A percentile compares a stretch with the other conserved stretches of the same genome.
Evolutionary conservation across 352 stramenopile genomes (phyloP).

Genomic region (Globisporangium radiosum): DNA sequence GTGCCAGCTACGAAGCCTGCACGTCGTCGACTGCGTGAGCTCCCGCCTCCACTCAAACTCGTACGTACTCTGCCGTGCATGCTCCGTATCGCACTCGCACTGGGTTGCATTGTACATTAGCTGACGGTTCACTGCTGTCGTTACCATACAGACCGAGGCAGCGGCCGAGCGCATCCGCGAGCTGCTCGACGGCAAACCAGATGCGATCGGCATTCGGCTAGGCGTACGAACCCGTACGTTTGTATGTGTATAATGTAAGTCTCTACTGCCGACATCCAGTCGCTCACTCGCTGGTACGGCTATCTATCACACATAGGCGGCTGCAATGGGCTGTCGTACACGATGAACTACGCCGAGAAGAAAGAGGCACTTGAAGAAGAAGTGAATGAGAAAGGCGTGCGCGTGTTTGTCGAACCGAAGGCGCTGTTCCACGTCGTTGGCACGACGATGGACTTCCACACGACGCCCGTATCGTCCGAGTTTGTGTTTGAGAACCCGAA

Average conservation of each 20-base stretch:
- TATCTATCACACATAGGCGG: constrained; percentile 51
- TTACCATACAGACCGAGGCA: constrained; percentile 65
- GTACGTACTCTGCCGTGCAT: constrained; percentile 19
- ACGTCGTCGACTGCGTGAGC: constrained; percentile 53
- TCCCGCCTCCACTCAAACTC: constrained; percentile 70
- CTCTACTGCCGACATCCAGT: neutral
- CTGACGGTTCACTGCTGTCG: too few relatives aligned
- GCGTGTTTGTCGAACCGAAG: constrained; percentile 98
- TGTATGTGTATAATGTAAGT: neutral
- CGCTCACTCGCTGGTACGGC: neutral
- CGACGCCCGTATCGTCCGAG: constrained; percentile 94
- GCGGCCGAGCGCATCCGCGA: constrained; percentile 86
- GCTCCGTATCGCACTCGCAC: too few relatives aligned
- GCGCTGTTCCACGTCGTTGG: constrained; percentile 98
- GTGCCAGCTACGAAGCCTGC: constrained; percentile 17
- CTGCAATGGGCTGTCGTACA: constrained; percentile 99
- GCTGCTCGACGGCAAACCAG: constrained; percentile 74
- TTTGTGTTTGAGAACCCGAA: constrained; percentile 99
- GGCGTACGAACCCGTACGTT: constrained; percentile 91
- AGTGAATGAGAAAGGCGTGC: constrained; percentile 90
- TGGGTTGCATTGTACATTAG: too few relatives aligned
- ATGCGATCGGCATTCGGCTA: constrained; percentile 93
- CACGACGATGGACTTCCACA: constrained; percentile 98
- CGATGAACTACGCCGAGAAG: constrained; percentile 98
- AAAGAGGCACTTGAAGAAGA: constrained; percentile 92